Conservation (phyloP, 257 asterid species). For the Datura wrightii region DNA sequence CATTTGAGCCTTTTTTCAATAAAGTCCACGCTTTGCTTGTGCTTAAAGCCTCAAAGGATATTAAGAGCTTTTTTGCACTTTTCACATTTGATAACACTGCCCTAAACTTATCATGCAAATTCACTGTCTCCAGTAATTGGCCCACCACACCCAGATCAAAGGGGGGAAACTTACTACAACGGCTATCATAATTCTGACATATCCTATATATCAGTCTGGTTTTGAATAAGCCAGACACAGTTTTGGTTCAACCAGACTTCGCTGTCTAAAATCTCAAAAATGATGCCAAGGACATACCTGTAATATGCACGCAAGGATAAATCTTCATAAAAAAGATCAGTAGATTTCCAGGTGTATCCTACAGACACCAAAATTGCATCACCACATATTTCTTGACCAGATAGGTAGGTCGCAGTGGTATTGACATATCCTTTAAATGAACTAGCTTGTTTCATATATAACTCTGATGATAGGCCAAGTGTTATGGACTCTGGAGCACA, state of each 20-base stretch:
- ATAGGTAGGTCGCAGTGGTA: conserved; percentile 75
- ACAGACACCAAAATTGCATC: conserved; percentile 89
- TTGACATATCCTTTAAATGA: conserved; percentile 58
- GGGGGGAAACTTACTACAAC: background rate
- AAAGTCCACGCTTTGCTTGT: too few relatives aligned
- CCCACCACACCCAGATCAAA: background rate
- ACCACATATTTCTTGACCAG: conserved; percentile 75
- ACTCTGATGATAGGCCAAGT: conserved; percentile 42
- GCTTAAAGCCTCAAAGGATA: too few relatives aligned
- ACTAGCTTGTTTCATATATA: conserved; percentile 42
- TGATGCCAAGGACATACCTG: conserved; percentile 55
- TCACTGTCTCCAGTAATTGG: background rate
- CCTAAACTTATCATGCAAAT: conserved; percentile 21
- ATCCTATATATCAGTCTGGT: background rate
- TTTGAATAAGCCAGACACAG: background rate
- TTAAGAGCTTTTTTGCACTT: too few relatives aligned
- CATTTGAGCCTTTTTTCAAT: too few relatives aligned
- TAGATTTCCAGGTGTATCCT: conserved; percentile 84
- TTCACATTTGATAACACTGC: too few relatives aligned
- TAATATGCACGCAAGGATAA: conserved; percentile 65
- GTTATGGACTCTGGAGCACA: conserved; percentile 53
- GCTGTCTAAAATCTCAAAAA: conserved; percentile 31
- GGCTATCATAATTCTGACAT: conserved; percentile 11
- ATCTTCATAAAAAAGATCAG: conserved; percentile 65
- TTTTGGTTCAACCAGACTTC: background rate